A percentile compares a stretch with the other conserved stretches of the same genome.
phyloP scores from a whole-genome alignment of 345 rosid genomes.

The Citrus cavaleriei region DNA sequence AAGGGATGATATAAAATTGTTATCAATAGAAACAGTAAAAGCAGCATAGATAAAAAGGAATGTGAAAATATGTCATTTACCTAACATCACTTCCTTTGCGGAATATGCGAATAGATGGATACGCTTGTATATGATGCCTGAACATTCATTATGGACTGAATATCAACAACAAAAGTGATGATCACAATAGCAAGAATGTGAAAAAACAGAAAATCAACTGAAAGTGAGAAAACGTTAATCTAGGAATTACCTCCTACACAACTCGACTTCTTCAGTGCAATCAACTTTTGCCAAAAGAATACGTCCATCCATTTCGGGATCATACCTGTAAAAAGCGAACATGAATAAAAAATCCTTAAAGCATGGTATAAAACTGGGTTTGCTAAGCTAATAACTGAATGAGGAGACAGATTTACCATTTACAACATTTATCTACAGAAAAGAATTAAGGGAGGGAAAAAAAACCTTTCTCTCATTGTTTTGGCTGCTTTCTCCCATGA shows the following conservation, averaged over 20 bases:
- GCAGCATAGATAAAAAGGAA: neutral
- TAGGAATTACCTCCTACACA: constrained; percentile 76
- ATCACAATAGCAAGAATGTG: neutral
- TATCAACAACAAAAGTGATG: constrained; percentile 4
- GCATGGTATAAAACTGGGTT: constrained; percentile 1
- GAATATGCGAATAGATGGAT: constrained; percentile 97
- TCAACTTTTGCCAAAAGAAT: constrained; percentile 84
- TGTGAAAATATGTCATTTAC: constrained; percentile 31
- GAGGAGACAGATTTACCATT: neutral
- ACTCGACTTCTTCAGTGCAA: constrained; percentile 75
- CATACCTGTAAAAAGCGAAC: constrained; percentile 56
- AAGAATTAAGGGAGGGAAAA: too few relatives aligned
- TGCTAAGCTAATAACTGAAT: neutral
- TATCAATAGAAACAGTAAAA: neutral
- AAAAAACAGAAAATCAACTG: constrained; percentile 2
- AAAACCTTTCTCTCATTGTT: constrained; percentile 36
- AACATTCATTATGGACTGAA: constrained; percentile 11
- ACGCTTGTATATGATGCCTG: constrained; percentile 95
- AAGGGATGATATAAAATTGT: neutral
- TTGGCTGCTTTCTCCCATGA: constrained; percentile 98
- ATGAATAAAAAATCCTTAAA: too few relatives aligned
- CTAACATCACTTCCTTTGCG: constrained; percentile 88
- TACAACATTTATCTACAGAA: neutral
- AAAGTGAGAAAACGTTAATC: constrained; percentile 14
- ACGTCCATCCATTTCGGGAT: constrained; percentile 90